Evolutionary conservation across 371 early-diverging fungal species (phyloP), one percentile per base, ranked within the genome.

Genomic region (Funneliformis caledonium): DNA sequence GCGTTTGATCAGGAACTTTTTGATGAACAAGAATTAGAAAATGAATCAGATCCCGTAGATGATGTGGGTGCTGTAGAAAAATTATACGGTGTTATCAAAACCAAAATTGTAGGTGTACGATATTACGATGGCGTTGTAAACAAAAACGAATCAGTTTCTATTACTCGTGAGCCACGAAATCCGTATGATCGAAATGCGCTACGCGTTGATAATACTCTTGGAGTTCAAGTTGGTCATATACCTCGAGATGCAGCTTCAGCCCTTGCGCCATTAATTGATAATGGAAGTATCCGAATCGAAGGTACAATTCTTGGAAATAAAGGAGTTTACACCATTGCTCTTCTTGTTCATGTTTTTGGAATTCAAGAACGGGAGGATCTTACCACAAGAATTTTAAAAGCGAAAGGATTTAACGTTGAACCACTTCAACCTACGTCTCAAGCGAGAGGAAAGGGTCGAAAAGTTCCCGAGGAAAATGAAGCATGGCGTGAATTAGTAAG

Each of bases 221-320:
- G 64, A 31, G 33, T 12, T 64, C 64, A 64, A 64, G 64, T 64
- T 64, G 64, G 64, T 31, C 64, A 64, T 64, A 64, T 64, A 31
- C 64, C 64, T 31, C 22, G 26, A 64, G 64, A 64, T 31, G 11
- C 26, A 11, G 64, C 64, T 11, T 4, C 10, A 11, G 4, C 26
- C 2, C 33, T 64, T 31, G 31, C 64, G 4, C 64, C 64, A 26
- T 31, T 64, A 33, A 64, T 64, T 64, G 64, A 64, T 31, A 31
- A 31, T 11, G 33, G 33, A 31, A 9, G 26, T 31, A 64, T 64
- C 11, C 22, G 64, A 64, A 64, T 64, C 10, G 64, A 64, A 68
- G 69, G 42, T 68, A 68, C 69, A 14, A 68, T 68, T 19, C 11
- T 6, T 68, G 69, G 69, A 5, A 68, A 19, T 5, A 42, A 19